Conservation (phyloP, 2,329 filamentous ascomycete genomes). For the Chaetoscypha palmicola region DNA sequence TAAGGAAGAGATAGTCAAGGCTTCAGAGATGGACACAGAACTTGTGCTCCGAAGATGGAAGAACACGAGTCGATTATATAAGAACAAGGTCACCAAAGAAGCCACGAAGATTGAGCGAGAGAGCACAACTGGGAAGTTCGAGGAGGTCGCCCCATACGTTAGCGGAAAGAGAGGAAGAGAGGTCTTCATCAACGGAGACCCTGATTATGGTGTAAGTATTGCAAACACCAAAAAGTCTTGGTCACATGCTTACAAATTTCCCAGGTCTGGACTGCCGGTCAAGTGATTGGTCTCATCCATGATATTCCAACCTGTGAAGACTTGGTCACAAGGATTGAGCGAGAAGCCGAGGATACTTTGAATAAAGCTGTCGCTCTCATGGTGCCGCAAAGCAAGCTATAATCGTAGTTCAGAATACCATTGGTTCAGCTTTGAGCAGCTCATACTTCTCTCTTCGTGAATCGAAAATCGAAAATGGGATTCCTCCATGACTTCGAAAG, state of each 20-base stretch:
- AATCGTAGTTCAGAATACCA: not conserved
- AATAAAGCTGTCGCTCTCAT: slow-evolving; percentile 51
- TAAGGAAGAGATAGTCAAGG: slow-evolving; percentile 84
- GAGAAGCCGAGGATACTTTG: slow-evolving; percentile 63
- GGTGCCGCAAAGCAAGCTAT: slow-evolving; percentile 46
- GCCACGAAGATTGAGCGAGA: slow-evolving; percentile 78
- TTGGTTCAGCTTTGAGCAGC: no score
- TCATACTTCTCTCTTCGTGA: no score
- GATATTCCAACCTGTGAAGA: slow-evolving; percentile 71
- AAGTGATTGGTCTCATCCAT: slow-evolving; percentile 85
- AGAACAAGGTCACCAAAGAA: slow-evolving; percentile 78
- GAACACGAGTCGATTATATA: slow-evolving; percentile 84
- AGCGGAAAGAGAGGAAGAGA: slow-evolving; percentile 85
- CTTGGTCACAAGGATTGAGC: slow-evolving; percentile 66
- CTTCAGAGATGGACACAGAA: slow-evolving; percentile 85
- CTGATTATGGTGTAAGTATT: slow-evolving; percentile 73
- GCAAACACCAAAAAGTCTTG: no score
- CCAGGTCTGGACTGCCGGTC: slow-evolving; percentile 92
- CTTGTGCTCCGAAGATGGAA: slow-evolving; percentile 84
- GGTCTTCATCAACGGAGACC: slow-evolving; percentile 88
- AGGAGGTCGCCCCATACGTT: slow-evolving; percentile 78
- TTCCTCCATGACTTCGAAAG: no score
- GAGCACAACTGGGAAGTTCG: slow-evolving; percentile 79
- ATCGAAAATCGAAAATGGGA: no score
- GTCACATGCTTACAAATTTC: slow-evolving; percentile 9